Conservation (phyloP, 495 filamentous ascomycete species). For the Penicillium argentinense region DNA sequence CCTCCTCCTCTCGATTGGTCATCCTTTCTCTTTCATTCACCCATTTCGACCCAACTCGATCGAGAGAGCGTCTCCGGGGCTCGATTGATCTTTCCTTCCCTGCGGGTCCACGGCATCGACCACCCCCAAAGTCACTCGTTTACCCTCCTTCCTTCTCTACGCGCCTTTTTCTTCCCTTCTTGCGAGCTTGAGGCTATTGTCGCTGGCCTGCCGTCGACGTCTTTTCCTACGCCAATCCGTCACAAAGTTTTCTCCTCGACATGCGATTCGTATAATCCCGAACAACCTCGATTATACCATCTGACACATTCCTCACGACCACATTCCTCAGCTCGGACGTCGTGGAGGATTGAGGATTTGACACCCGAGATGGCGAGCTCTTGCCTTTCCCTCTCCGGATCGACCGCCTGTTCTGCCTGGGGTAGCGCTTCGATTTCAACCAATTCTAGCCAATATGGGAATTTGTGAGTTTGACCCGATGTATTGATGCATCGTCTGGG, state of each 20-base stretch:
- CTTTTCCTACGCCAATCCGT: not conserved
- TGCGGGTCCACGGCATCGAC: constrained; percentile 19
- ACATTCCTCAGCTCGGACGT: constrained; percentile 13
- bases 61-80: constrained; percentile 19
- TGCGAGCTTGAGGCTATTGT: constrained; percentile 22
- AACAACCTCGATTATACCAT: constrained; percentile 8
- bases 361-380: constrained; percentile 36
- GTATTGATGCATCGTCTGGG: not conserved
- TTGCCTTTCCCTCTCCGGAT: constrained; percentile 80
- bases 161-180: constrained; percentile 20
- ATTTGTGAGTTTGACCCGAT: constrained; percentile 67
- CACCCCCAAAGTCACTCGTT: constrained; percentile 37
- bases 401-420: constrained; percentile 82
- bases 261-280: constrained; percentile 13
- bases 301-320: constrained; percentile 27
- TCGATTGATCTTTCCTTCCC: constrained; percentile 22
- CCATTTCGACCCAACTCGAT: constrained; percentile 16
- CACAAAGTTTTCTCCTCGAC: constrained; percentile 5
- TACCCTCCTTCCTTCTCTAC: constrained; percentile 7
- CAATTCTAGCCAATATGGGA: constrained; percentile 56
- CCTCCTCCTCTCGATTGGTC: constrained; percentile 18
- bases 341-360: constrained; percentile 2
- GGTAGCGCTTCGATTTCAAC: constrained; percentile 79
- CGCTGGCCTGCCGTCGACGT: constrained; percentile 20
- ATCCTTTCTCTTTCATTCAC: constrained; percentile 9